phyloP scores from a whole-genome alignment of 1,284 basidiomycete species.

The Ganoderma multipileum region DNA sequence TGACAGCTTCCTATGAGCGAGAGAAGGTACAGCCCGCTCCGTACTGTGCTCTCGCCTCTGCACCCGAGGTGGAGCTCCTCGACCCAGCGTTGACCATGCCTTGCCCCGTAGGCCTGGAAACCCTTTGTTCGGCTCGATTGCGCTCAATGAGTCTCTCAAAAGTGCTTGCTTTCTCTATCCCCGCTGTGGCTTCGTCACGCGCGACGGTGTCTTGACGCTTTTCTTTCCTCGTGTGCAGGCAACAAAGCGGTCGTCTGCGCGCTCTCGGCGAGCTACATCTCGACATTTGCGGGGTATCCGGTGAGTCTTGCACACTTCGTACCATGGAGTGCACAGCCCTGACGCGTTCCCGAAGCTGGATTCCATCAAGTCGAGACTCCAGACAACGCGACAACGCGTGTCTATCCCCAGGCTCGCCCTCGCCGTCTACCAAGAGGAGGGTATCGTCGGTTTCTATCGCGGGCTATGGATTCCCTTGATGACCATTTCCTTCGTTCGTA shows the following conservation, averaged over 20 bases:
- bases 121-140: constrained; percentile 65
- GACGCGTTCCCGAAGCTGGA: constrained; percentile 62
- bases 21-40: constrained; percentile 55
- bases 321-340: neutral
- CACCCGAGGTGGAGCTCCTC: constrained; percentile 4
- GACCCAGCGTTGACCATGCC: constrained; percentile 17
- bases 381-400: constrained; percentile 82
- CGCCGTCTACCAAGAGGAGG: constrained; percentile 89
- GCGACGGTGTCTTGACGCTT: constrained; percentile 9
- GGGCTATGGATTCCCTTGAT: constrained; percentile 92
- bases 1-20: constrained; percentile 81
- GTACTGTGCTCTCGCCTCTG: constrained; percentile 11
- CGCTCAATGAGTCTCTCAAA: constrained; percentile 71
- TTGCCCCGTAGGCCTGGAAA: constrained; percentile 55
- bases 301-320: constrained; percentile 48
- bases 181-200: neutral
- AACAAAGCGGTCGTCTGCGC: constrained; percentile 86
- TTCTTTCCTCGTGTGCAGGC: constrained; percentile 47
- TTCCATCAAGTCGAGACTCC: constrained; percentile 90
- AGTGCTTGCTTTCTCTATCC: constrained; percentile 46
- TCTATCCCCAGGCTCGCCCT: constrained; percentile 77
- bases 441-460: constrained; percentile 90
- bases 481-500: constrained; percentile 96
- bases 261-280: constrained; percentile 82
- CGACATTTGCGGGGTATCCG: constrained; percentile 84